Conservation (phyloP, 495 filamentous ascomycete species). For the Aspergillus nanangensis region DNA sequence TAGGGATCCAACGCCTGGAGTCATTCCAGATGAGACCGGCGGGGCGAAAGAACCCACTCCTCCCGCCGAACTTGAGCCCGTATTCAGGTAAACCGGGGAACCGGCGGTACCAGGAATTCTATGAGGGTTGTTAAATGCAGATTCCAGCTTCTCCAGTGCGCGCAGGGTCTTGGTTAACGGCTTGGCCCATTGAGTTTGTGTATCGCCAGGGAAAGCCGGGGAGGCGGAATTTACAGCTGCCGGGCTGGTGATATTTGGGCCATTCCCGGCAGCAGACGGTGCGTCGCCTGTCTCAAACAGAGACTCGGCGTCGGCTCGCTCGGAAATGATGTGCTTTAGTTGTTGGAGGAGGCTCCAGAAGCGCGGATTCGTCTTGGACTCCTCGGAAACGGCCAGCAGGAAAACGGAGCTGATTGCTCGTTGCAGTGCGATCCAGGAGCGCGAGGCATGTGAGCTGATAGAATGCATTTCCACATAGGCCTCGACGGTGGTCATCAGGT, state of each 20-base stretch:
- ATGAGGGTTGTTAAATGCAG: constrained; percentile 28
- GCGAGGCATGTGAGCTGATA: constrained; percentile 37
- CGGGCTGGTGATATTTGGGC: constrained; percentile 15
- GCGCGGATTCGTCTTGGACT: constrained; percentile 33
- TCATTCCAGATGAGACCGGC: constrained; percentile 25
- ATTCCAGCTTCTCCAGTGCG: constrained; percentile 41
- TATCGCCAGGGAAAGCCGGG: constrained; percentile 24
- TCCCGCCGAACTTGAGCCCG: constrained; percentile 1
- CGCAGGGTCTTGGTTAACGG: constrained; percentile 42
- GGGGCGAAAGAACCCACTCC: constrained; percentile 13
- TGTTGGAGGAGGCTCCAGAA: constrained; percentile 37
- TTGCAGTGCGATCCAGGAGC: constrained; percentile 45
- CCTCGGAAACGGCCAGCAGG: constrained; percentile 41
- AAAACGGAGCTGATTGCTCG: constrained; percentile 46
- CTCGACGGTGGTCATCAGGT: constrained; percentile 41
- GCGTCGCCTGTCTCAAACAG: constrained; percentile 20
- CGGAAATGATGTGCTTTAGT: constrained; percentile 40
- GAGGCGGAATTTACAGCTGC: constrained; percentile 19
- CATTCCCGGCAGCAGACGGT: constrained; percentile 22
- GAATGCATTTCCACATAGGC: constrained; percentile 44
- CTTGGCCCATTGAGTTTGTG: constrained; percentile 45
- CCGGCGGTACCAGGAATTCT: constrained; percentile 2
- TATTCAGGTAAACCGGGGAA: constrained; percentile 16
- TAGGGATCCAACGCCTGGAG: constrained; percentile 33
- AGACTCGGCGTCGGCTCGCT: constrained; percentile 35